phyloP scores from a whole-genome alignment of 768 basidiomycete species.

The Ramaria rubella region DNA sequence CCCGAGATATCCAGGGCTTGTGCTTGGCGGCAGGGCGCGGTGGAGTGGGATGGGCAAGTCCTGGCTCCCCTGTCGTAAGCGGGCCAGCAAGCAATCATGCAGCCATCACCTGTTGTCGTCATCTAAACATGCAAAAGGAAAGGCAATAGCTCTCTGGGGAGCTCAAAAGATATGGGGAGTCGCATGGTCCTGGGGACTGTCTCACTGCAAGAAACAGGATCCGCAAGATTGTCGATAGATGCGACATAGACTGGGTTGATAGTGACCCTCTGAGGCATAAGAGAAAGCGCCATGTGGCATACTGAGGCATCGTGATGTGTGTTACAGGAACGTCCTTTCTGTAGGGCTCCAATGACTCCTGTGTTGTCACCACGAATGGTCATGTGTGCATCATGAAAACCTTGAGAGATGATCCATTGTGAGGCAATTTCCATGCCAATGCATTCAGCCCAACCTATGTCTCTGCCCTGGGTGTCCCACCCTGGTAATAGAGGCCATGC shows the following conservation, averaged over 20 bases:
- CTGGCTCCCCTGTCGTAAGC: not conserved
- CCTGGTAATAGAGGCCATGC: constrained; percentile 5
- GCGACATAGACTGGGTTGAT: constrained; percentile 1
- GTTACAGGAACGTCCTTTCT: not conserved
- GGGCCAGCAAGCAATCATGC: not conserved
- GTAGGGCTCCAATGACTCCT: constrained; percentile 7
- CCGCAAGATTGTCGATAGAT: constrained; percentile 9
- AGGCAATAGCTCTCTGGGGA: not conserved
- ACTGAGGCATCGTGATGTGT: not conserved
- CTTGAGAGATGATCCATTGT: not conserved
- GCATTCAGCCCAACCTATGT: constrained; percentile 12
- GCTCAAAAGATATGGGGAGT: not conserved
- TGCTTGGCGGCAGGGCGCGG: not conserved
- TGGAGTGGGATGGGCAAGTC: not conserved
- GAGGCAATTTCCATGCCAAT: constrained; percentile 5
- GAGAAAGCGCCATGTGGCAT: not conserved
- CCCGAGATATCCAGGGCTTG: not conserved
- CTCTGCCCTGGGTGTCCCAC: constrained; percentile 4
- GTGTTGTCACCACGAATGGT: constrained; percentile 11
- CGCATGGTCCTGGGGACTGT: not conserved
- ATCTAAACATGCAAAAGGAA: not conserved
- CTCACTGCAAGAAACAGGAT: constrained; percentile 7
- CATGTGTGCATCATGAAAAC: not conserved
- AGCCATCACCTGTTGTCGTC: not conserved
- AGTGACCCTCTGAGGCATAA: not conserved